These are phyloP conservation scores for Waltergamsia citrina DNA, from an alignment of 2,329 filamentous ascomycete species.

Conservation along the genomic window DNA sequence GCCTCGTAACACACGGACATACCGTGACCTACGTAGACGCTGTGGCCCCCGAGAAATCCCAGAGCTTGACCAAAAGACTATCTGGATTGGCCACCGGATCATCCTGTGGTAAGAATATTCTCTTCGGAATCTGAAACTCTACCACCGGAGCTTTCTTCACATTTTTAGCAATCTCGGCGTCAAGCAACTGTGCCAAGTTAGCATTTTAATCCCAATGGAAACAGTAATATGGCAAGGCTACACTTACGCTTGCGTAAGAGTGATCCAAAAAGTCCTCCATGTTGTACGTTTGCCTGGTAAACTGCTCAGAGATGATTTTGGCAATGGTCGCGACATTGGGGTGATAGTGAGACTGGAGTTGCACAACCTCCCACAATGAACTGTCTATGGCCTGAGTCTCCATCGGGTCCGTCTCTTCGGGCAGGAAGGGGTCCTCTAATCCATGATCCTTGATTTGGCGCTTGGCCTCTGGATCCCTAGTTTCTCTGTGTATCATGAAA, in stretches of 20 bases:
- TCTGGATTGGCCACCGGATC: conserved; percentile 36
- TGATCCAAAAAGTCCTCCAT: conserved; percentile 97
- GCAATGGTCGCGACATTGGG: conserved; percentile 92
- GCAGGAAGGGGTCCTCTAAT: conserved; percentile 64
- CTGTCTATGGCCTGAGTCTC: conserved; percentile 82
- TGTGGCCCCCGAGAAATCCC: conserved; percentile 39
- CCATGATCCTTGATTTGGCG: conserved; percentile 51
- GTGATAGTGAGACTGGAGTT: conserved; percentile 87
- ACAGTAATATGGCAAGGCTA: too few relatives aligned
- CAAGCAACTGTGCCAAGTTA: conserved; percentile 55
- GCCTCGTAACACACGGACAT: too few relatives aligned
- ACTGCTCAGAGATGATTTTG: conserved; percentile 91
- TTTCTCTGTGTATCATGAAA: conserved; percentile 86
- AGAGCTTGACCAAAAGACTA: conserved; percentile 48
- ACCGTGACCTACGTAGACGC: too few relatives aligned
- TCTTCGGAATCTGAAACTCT: conserved; percentile 90
- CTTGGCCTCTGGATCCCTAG: conserved; percentile 46
- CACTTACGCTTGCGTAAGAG: conserved; percentile 69
- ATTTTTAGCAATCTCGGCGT: conserved; percentile 73
- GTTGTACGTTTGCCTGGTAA: conserved; percentile 90
- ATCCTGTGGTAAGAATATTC: conserved; percentile 55
- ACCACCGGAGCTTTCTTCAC: conserved; percentile 81
- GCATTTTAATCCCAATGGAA: conserved; percentile 9
- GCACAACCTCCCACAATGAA: conserved; percentile 89
- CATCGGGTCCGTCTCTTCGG: conserved; percentile 72